Conservation (phyloP, 495 filamentous ascomycete species). For the Opeltia flavorubescens region DNA sequence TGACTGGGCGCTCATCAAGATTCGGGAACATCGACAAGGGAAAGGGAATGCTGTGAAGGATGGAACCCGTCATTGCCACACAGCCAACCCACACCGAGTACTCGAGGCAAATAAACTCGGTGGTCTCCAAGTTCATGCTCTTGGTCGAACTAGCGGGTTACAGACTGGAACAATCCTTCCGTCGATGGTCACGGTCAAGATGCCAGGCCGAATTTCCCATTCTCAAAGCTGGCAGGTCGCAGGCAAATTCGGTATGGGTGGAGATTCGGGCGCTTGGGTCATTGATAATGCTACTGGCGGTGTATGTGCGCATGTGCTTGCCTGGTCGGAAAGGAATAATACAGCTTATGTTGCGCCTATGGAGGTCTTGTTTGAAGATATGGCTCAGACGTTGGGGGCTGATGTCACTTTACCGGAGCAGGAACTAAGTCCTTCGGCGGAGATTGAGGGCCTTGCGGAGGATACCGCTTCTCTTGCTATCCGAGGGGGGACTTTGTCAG, state of each 20-base stretch:
- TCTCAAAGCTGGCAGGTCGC: slow-evolving; percentile 69
- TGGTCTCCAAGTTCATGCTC: slow-evolving; percentile 68
- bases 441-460: neutral
- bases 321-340: slow-evolving; percentile 61
- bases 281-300: slow-evolving; percentile 67
- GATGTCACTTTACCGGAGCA: slow-evolving; percentile 16
- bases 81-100: slow-evolving; percentile 21
- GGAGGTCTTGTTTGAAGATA: slow-evolving; percentile 78
- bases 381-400: slow-evolving; percentile 53
- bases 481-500: no score
- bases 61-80: slow-evolving; percentile 22
- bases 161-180: slow-evolving; percentile 61
- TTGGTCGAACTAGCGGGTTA: slow-evolving; percentile 79
- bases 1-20: slow-evolving; percentile 87
- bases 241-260: slow-evolving; percentile 63
- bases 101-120: slow-evolving; percentile 36
- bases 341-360: slow-evolving; percentile 87
- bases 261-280: slow-evolving; percentile 89
- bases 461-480: neutral
- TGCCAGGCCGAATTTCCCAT: slow-evolving; percentile 67
- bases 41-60: slow-evolving; percentile 49
- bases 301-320: slow-evolving; percentile 80
- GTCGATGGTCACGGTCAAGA: slow-evolving; percentile 65
- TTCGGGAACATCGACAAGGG: slow-evolving; percentile 56
- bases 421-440: no score